Conservation (phyloP, 2,329 filamentous ascomycete genomes). For the Didymella keratinophila region DNA sequence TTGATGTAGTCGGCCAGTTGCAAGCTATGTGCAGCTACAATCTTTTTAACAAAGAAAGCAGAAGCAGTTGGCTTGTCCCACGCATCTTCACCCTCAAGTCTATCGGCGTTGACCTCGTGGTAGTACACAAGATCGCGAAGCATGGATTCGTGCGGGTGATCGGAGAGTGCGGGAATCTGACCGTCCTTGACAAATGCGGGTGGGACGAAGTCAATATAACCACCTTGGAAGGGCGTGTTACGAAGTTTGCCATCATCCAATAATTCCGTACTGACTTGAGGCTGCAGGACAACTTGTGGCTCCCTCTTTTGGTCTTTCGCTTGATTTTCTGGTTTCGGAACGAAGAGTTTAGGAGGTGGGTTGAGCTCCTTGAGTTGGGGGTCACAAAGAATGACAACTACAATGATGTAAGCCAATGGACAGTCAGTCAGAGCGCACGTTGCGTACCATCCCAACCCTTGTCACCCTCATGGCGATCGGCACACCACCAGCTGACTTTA, state of each 20-base stretch:
- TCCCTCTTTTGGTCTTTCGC: too few species aligned
- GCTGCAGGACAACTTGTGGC: background rate
- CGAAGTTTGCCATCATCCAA: constrained; percentile 8
- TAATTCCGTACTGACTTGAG: background rate
- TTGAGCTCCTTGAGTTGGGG: constrained; percentile 35
- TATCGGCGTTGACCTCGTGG: constrained; percentile 31
- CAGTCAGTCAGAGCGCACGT: background rate
- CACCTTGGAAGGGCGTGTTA: constrained; percentile 42
- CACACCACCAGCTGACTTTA: constrained; percentile 44
- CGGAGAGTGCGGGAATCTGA: background rate
- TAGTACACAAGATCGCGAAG: constrained; percentile 41
- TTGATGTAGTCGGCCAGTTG: constrained; percentile 49
- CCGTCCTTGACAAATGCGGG: constrained; percentile 2
- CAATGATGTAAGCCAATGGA: background rate
- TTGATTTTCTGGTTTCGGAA: background rate
- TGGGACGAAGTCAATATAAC: constrained; percentile 44
- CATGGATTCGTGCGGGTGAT: constrained; percentile 41
- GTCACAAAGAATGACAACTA: constrained; percentile 46
- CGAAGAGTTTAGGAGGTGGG: background rate
- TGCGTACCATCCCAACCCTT: constrained; percentile 45
- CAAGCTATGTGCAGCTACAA: constrained; percentile 44
- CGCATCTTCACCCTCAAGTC: constrained; percentile 25
- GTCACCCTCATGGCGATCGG: constrained; percentile 14
- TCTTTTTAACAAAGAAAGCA: constrained; percentile 45
- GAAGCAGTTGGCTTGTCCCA: constrained; percentile 36